Base-by-base conservation (phyloP, 139 green algal genomes). In the Mychonastes homosphaera region DNA sequence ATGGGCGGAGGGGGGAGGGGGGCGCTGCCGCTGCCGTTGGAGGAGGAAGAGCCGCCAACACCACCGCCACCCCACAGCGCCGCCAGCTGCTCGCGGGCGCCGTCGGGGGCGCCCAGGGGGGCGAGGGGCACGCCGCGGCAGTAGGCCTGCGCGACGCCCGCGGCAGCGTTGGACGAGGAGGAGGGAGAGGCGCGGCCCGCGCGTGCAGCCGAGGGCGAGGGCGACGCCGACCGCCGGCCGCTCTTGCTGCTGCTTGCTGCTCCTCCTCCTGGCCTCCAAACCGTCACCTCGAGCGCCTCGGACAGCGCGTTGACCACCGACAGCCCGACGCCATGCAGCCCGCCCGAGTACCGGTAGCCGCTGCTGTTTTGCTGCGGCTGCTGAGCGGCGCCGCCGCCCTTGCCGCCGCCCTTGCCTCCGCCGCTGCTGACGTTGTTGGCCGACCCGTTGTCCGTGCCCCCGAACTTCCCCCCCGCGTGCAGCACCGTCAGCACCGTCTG, bases 391-490 rank as follows among this genome's bases (percentile, higher is more conserved):
- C n/a, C n/a, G n/a, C n/a, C n/a, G n/a, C n/a, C n/a, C n/a, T n/a
- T n/a, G n/a, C n/a, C n/a, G n/a, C n/a, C n/a, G n/a, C n/a, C n/a
- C n/a, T n/a, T 55, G 29, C 52, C 34, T 33, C 55, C 34, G 27
- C 64, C 21, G 29, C 7, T 41, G 55, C 41, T 15, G 13, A 24
- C 19, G n/a, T 12, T 47, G 34, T 34, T 39, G 36, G 36, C 48
- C 39, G 78, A 73, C 0, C 68, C 82, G 54, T 59, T 85, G 35
- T 56, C 54, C 40, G 87, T 76, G 5, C 84, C 82, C 1, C 91
- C 92, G 74, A 99, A 99, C 73, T 99, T 98, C 69, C 92, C 92
- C 13, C 93, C 93, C 7, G 93, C 92, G 70, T 99, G 93, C 58
- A 98, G 83, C 54, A 91, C 83, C 32, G 88, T 96, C 39, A 96